Percentiles rank a stretch among this genome's conserved stretches.
Evolutionary conservation across 352 stramenopile genomes (phyloP).

Genomic region (Phytopythium kandeliae): DNA sequence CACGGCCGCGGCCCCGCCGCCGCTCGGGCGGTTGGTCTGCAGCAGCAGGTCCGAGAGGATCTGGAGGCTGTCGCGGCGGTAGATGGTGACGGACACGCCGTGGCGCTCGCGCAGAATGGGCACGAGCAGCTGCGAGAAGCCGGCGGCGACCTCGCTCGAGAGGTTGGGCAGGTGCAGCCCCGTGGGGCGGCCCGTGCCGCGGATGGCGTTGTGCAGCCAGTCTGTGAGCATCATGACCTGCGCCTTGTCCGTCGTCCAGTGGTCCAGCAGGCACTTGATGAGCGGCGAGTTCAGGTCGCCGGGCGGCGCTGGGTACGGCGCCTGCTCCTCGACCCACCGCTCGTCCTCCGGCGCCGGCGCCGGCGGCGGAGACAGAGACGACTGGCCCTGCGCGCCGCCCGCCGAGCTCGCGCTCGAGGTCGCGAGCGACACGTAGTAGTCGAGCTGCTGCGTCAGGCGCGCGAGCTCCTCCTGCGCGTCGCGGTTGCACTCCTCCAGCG

Average conservation of each 20-base stretch:
- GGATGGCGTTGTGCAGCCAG: slow-evolving; percentile 60
- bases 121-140: slow-evolving; percentile 62
- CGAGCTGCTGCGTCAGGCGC: slow-evolving; percentile 37
- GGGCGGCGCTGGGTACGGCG: slow-evolving; percentile 46
- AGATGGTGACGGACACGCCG: slow-evolving; percentile 55
- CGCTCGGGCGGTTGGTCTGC: slow-evolving; percentile 39
- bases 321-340: slow-evolving; percentile 49
- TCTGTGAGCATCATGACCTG: slow-evolving; percentile 50
- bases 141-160: slow-evolving; percentile 45
- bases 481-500: slow-evolving; percentile 49
- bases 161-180: slow-evolving; percentile 39
- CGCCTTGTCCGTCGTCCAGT: slow-evolving; percentile 64
- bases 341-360: slow-evolving; percentile 14
- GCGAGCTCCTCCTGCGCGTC: slow-evolving; percentile 44
- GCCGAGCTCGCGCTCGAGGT: background rate
- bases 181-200: slow-evolving; percentile 32
- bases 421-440: slow-evolving; percentile 30
- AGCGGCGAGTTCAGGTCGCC: slow-evolving; percentile 62
- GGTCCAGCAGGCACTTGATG: slow-evolving; percentile 53
- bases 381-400: too few species aligned
- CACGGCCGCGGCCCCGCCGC: too few species aligned
- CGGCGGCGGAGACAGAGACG: too few species aligned
- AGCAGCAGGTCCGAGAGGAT: slow-evolving; percentile 57
- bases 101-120: slow-evolving; percentile 61
- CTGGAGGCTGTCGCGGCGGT: slow-evolving; percentile 47